Conservation (phyloP, 805 yeast species). For the Yarrowia phangngaensis region DNA sequence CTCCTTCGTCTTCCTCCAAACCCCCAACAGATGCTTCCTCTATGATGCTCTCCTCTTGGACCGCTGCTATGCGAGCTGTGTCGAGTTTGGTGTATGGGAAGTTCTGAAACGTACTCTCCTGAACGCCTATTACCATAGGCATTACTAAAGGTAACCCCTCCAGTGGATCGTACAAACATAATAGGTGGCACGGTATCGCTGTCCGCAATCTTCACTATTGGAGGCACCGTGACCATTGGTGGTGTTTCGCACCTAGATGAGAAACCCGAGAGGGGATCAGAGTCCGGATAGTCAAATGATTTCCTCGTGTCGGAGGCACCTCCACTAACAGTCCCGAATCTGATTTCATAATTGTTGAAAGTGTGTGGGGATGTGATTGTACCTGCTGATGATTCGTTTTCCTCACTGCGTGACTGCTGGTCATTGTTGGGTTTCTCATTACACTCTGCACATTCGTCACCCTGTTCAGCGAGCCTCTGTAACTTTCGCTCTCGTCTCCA, state of each 20-base stretch:
- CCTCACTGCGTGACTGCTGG: constrained; percentile 6
- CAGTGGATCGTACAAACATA: constrained; percentile 18
- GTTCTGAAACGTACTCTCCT: background rate
- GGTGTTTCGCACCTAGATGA: background rate
- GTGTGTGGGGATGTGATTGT: constrained; percentile 6
- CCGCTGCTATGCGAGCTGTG: background rate
- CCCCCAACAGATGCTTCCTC: constrained; percentile 12
- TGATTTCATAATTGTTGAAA: constrained; percentile 12
- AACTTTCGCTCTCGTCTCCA: constrained; percentile 13
- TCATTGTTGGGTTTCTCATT: constrained; percentile 3
- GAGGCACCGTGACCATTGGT: background rate
- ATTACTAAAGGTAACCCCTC: constrained; percentile 6
- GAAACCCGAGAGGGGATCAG: constrained; percentile 8
- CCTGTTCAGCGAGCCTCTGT: background rate
- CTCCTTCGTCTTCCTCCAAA: constrained; percentile 17
- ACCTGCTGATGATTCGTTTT: constrained; percentile 11
- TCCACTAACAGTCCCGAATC: constrained; percentile 1
- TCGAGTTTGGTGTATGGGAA: too few relatives aligned
- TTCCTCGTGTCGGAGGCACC: background rate
- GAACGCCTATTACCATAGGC: constrained; percentile 6
- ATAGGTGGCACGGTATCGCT: constrained; percentile 6
- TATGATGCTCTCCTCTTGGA: background rate
- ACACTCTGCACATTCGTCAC: background rate
- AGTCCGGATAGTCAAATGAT: background rate
- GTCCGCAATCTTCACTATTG: background rate